Percentiles rank a stretch among this genome's conserved stretches.
These are phyloP conservation scores for Nicotiana noctiflora DNA, from an alignment of 257 asterid species.

Conservation along the genomic window DNA sequence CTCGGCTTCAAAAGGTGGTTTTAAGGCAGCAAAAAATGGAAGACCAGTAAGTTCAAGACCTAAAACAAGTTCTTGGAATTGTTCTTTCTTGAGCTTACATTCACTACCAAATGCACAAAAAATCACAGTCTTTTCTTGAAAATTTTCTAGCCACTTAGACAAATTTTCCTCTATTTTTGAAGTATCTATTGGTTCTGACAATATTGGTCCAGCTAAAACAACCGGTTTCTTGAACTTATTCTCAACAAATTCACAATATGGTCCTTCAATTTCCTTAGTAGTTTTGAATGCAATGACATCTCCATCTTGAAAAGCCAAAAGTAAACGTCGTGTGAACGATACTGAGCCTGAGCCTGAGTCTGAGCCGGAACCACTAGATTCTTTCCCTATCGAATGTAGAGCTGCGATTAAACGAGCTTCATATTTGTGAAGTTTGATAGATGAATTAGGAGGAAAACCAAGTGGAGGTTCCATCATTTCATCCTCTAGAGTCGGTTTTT, in stretches of 20 bases:
- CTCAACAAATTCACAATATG: constrained; percentile 26
- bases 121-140: constrained; percentile 24
- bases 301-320: constrained; percentile 16
- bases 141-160: constrained; percentile 30
- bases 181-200: constrained; percentile 21
- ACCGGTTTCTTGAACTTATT: constrained; percentile 30
- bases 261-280: constrained; percentile 37
- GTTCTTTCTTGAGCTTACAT: constrained; percentile 25
- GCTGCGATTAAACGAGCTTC: constrained; percentile 28
- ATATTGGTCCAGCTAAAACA: constrained; percentile 36
- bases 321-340: not conserved
- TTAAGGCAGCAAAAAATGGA: constrained; percentile 26
- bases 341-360: not conserved
- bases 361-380: not conserved
- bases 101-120: constrained; percentile 48
- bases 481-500: not conserved
- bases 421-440: constrained; percentile 26
- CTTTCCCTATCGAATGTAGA: constrained; percentile 1
- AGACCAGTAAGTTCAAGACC: constrained; percentile 29
- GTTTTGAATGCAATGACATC: constrained; percentile 38
- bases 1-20: constrained; percentile 21
- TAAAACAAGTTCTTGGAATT: constrained; percentile 23
- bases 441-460: constrained; percentile 21
- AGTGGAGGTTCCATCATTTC: constrained; percentile 34
- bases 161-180: constrained; percentile 23